A percentile compares a stretch with the other conserved stretches of the same genome.
Conservation (phyloP, 2,329 filamentous ascomycete genomes). For the Pseudopyrenochaeta lycopersici region DNA sequence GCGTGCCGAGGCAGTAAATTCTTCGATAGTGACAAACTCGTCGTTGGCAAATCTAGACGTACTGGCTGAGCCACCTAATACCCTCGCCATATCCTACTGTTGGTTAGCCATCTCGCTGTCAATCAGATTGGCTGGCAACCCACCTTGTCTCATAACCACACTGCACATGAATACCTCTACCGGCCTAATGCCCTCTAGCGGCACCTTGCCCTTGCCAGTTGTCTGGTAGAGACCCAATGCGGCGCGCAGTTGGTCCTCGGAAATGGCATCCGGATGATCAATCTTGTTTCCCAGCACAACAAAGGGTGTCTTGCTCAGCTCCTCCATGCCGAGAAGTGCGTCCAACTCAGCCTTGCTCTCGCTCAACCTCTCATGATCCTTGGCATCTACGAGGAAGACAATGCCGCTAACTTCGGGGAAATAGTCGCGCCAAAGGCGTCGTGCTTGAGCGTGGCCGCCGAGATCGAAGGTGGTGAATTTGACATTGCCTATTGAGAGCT, state of each 20-base stretch:
- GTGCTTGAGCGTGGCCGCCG: constrained; percentile 45
- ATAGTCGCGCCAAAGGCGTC: constrained; percentile 49
- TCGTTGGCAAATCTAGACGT: constrained; percentile 33
- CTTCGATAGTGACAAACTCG: not conserved
- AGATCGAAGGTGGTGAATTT: constrained; percentile 91
- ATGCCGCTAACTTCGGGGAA: constrained; percentile 68
- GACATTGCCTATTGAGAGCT: constrained; percentile 61
- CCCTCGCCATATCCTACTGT: constrained; percentile 44
- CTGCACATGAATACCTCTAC: constrained; percentile 98
- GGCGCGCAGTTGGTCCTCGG: constrained; percentile 91
- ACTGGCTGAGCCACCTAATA: constrained; percentile 51
- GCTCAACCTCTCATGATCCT: constrained; percentile 90
- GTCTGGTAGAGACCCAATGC: constrained; percentile 88
- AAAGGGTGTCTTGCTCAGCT: constrained; percentile 92
- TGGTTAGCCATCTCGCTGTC: constrained; percentile 3
- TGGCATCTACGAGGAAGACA: constrained; percentile 96
- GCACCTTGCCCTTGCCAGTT: constrained; percentile 44
- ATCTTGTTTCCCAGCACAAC: constrained; percentile 98
- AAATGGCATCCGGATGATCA: constrained; percentile 93
- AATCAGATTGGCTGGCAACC: not conserved
- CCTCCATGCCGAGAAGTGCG: constrained; percentile 91
- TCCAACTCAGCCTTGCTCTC: constrained; percentile 98
- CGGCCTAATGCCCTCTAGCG: constrained; percentile 45
- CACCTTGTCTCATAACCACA: constrained; percentile 91
- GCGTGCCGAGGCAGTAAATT: too few species aligned